Percentiles rank a stretch among this genome's conserved stretches.
Conservation (phyloP, 345 rosid genomes). For the Triadica sebifera region DNA sequence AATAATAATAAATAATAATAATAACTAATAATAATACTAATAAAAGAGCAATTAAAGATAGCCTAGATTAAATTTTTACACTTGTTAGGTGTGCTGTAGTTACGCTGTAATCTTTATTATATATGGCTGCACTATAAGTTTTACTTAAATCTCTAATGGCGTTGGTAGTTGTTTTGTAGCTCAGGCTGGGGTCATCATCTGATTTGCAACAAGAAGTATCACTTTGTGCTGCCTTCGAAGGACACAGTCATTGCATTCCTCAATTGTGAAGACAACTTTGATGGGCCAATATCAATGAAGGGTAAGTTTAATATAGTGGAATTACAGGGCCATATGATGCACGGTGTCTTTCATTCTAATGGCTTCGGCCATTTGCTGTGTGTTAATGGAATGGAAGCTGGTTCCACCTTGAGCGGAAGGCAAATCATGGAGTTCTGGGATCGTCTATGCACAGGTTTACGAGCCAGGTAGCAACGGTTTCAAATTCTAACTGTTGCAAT, state of each 20-base stretch:
- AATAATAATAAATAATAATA: too few relatives aligned
- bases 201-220: constrained; percentile 89
- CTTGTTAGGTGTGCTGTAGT: too few relatives aligned
- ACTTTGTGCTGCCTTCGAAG: constrained; percentile 73
- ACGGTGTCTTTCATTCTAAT: constrained; percentile 82
- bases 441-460: constrained; percentile 70
- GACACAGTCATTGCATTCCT: constrained; percentile 47
- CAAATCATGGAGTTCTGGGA: constrained; percentile 90
- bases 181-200: constrained; percentile 87
- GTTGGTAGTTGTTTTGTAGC: constrained; percentile 12
- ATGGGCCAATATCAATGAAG: constrained; percentile 29
- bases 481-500: too few relatives aligned
- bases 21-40: too few relatives aligned
- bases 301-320: constrained; percentile 48
- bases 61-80: too few relatives aligned
- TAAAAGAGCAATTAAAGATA: too few relatives aligned
- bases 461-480: too few relatives aligned
- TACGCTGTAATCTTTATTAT: too few relatives aligned
- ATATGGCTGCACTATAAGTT: neutral
- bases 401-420: constrained; percentile 62
- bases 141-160: neutral
- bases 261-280: constrained; percentile 29
- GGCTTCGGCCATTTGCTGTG: constrained; percentile 87
- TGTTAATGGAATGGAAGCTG: constrained; percentile 65
- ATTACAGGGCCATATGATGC: constrained; percentile 58